Evolutionary conservation across 192 early-diverging fungal genomes (phyloP), one percentile per base, ranked within the genome.

Genomic region (Rhizoclosmatium globosum): DNA sequence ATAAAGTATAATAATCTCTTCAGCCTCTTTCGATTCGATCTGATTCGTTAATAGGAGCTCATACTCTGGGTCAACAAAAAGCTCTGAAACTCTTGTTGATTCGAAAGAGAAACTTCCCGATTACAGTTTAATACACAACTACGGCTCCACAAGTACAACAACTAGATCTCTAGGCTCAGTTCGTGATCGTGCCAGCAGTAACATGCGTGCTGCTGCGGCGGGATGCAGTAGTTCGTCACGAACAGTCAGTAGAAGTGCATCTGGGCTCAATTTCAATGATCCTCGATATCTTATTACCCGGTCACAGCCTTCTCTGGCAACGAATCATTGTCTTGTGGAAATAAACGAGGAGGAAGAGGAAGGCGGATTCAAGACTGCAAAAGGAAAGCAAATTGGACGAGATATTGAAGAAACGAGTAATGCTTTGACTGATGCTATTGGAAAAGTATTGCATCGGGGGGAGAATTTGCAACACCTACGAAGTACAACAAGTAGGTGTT

Each of bases 101-200:
- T 56, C 53, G 0, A 56, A 56, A 56, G 53, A 56, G 11, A 56
- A 56, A 56, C 53, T 56, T n/a, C 53, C 53, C 53, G 53, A 56
- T 56, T 56, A 56, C 53, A 56, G 53, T n/a, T 56, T 56, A 56
- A 56, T 56, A 56, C 53, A 56, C 53, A 56, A 56, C 19, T 56
- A 56, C 53, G 53, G 53, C 19, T 9, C 53, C 9, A 56, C 53
- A n/a, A 56, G 53, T n/a, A 9, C 9, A 56, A 56, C 31, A 0
- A 31, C 53, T 9, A 9, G 53, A 56, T 56, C 53, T n/a, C 53
- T 56, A 15, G 53, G 11, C 53, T 56, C 53, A 9, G 53, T 56
- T 56, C 53, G 53, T 56, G 53, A 56, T 56, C 53, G 53, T n/a
- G 53, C 53, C 11, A 56, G 53, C 53, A 56, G 53, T n/a, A 56